Conservation (phyloP, 352 stramenopile species). For the Globisporangium camurandrum region DNA sequence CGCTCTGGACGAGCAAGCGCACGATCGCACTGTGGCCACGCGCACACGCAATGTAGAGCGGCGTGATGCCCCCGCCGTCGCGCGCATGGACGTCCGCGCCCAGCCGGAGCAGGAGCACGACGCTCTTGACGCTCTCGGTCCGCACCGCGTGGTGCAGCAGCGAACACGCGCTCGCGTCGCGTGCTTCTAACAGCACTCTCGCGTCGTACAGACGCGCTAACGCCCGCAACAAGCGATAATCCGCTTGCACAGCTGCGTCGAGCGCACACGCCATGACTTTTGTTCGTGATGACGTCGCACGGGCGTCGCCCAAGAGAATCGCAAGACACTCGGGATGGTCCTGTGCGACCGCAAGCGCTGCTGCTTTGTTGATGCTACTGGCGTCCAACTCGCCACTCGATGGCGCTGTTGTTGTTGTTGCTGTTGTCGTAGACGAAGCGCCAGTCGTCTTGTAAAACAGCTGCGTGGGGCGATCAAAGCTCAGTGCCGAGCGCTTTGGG, state of each 20-base stretch:
- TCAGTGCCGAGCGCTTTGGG: slow-evolving; percentile 11
- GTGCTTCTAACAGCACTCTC: slow-evolving; percentile 30
- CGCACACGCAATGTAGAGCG: slow-evolving; percentile 73
- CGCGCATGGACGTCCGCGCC: slow-evolving; percentile 56
- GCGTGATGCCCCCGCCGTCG: slow-evolving; percentile 55
- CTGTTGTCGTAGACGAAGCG: neutral
- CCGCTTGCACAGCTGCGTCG: slow-evolving; percentile 33
- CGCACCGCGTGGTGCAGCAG: slow-evolving; percentile 60
- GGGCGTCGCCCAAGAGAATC: slow-evolving; percentile 46
- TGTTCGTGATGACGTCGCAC: slow-evolving; percentile 17
- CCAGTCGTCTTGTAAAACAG: slow-evolving; percentile 10
- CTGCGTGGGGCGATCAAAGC: slow-evolving; percentile 16
- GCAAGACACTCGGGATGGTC: slow-evolving; percentile 33
- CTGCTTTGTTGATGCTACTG: slow-evolving; percentile 30
- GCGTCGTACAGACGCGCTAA: slow-evolving; percentile 42
- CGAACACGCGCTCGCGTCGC: slow-evolving; percentile 36
- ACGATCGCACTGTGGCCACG: slow-evolving; percentile 55
- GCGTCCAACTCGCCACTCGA: slow-evolving; percentile 26
- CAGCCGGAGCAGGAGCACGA: slow-evolving; percentile 49
- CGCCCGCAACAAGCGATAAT: slow-evolving; percentile 46
- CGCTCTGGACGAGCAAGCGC: slow-evolving; percentile 45
- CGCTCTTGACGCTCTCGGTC: slow-evolving; percentile 41
- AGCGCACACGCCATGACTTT: slow-evolving; percentile 36
- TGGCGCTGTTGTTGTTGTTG: slow-evolving; percentile 2
- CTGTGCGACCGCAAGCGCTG: slow-evolving; percentile 34